Evolutionary conservation across 495 filamentous ascomycete genomes (phyloP), one percentile per base, ranked within the genome.

Genomic region (Collariella sp.): DNA sequence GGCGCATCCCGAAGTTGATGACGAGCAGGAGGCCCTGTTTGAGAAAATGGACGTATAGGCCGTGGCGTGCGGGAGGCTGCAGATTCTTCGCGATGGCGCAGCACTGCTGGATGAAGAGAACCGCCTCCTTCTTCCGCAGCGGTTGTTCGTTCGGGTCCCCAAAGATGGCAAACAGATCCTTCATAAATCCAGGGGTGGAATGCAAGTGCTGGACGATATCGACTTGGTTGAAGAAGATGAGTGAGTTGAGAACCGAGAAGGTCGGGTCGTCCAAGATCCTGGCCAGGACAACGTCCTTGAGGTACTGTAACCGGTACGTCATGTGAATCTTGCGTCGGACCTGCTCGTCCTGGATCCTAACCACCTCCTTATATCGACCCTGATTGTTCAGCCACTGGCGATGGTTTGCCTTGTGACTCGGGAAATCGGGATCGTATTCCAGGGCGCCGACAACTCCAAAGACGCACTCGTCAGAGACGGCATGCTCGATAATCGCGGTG

Each of bases 201-300:
- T 96, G 91, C 22, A 98, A 78, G 70, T 96, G 88, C 61, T 88
- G 85, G 43, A 97, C 85, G 63, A 98, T 96, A 63, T 98, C 93
- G 58, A 97, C 91, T 73, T 98, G 93, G 68, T 96, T 90, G 78
- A 91, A 98, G 75, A 96, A 98, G 53, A 98, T 98, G 63, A 97
- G 78, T 41, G 89, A 95, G 74, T 97, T 98, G 51, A 98, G 83
- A 29, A 97, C 91, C 15, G 88, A 93, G 63, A 97, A 98, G 26
- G 93, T 98, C 52, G 91, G 93, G 65, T 98, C 93, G 68, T 98
- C 93, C 38, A 98, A 77, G 54, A 97, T 97, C 44, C 93, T 83
- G 22, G 93, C 93, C 39, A 98, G 79, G 5, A 98, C 93, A 47
- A 98, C 93, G 61, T 98, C 93, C 69, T 97, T 98, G n/a, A 98